A percentile compares a stretch with the other conserved stretches of the same genome.
phyloP scores from a whole-genome alignment of 495 filamentous ascomycete genomes.

The Paragyromitra xinjiangensis region DNA sequence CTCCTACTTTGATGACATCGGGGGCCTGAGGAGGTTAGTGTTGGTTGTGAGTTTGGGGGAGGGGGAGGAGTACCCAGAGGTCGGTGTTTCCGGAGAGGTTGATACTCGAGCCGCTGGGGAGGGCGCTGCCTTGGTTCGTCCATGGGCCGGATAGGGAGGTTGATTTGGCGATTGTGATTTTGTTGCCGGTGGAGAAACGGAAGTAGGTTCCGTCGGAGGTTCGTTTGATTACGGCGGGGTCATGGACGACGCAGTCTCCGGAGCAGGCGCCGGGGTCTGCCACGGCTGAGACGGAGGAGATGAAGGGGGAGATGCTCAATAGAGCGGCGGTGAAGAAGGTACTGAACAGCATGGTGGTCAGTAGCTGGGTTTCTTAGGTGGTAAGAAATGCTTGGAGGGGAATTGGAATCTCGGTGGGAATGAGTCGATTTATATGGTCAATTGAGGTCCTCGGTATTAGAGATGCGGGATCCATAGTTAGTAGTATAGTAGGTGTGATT shows the following conservation, averaged over 20 bases:
- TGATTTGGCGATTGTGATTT: constrained; percentile 68
- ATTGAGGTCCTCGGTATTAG: constrained; percentile 2
- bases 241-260: constrained; percentile 70
- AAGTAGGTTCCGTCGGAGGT: constrained; percentile 73
- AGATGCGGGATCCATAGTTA: background rate
- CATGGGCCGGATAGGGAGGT: constrained; percentile 70
- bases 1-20: constrained; percentile 66
- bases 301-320: constrained; percentile 18
- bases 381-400: background rate
- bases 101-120: constrained; percentile 68
- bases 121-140: constrained; percentile 66
- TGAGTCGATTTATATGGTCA: constrained; percentile 5
- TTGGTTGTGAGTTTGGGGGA: background rate
- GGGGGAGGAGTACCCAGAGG: constrained; percentile 7
- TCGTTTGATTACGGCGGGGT: constrained; percentile 71
- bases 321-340: constrained; percentile 36
- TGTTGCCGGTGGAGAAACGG: constrained; percentile 72
- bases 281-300: constrained; percentile 25
- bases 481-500: constrained; percentile 21
- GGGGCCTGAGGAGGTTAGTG: constrained; percentile 65
- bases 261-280: constrained; percentile 66
- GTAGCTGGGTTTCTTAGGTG: constrained; percentile 10
- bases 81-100: constrained; percentile 62
- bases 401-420: background rate
- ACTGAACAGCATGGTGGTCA: constrained; percentile 36